A percentile compares a stretch with the other conserved stretches of the same genome.
Evolutionary conservation across 2,329 filamentous ascomycete species (phyloP).

Genomic region (Aureobasidium mangrovei): DNA sequence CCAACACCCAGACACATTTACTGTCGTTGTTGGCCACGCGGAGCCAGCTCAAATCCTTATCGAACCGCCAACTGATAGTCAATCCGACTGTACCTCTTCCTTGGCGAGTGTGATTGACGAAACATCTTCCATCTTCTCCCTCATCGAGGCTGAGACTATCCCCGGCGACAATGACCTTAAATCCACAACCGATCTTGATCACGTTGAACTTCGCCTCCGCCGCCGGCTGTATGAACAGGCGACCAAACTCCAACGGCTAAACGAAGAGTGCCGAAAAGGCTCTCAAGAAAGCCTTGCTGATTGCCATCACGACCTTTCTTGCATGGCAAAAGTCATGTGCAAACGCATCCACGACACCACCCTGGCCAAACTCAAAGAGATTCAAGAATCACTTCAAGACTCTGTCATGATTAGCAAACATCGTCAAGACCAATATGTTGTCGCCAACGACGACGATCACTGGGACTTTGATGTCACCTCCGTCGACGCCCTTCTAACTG

Average conservation of each 20-base stretch:
- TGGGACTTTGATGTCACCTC: constrained; percentile 6
- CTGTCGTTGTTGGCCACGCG: not conserved
- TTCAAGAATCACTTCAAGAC: constrained; percentile 3
- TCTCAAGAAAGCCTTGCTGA: not conserved
- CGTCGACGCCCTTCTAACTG: not conserved
- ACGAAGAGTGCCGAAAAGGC: not conserved
- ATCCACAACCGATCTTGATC: not conserved
- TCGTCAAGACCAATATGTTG: not conserved
- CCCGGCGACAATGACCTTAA: constrained; percentile 8
- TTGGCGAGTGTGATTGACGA: constrained; percentile 2
- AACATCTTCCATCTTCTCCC: constrained; percentile 3
- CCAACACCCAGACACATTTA: not conserved
- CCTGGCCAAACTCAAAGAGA: not conserved
- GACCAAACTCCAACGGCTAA: constrained; percentile 1
- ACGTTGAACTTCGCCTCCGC: not conserved
- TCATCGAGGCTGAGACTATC: not conserved
- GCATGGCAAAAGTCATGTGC: constrained; percentile 12
- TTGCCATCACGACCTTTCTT: constrained; percentile 11
- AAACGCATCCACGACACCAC: constrained; percentile 7
- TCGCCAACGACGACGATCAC: not conserved
- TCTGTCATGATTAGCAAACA: constrained; percentile 9
- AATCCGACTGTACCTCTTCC: not conserved
- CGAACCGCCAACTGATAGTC: not conserved
- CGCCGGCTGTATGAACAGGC: constrained; percentile 6
- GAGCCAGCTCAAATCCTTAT: constrained; percentile 3